phyloP scores from a whole-genome alignment of 129 eudicot genomes.

The Pulicaria dysenterica region DNA sequence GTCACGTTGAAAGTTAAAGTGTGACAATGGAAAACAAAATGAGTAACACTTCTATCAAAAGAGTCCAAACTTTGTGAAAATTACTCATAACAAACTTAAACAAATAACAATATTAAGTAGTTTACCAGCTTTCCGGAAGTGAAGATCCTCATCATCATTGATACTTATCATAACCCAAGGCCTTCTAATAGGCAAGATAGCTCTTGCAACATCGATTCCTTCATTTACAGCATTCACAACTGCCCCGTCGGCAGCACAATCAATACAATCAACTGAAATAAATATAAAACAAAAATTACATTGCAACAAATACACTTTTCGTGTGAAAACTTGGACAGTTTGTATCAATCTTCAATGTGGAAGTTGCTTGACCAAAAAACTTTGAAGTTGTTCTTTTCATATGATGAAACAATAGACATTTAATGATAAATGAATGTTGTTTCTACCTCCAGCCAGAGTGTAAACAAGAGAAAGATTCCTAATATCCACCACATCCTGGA shows the following conservation, averaged over 20 bases:
- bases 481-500: constrained; percentile 78
- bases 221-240: constrained; percentile 90
- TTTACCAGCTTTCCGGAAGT: constrained; percentile 96
- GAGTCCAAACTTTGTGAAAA: not conserved
- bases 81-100: not conserved
- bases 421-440: not conserved
- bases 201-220: constrained; percentile 77
- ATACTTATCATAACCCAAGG: constrained; percentile 99
- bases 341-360: not conserved
- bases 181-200: constrained; percentile 65
- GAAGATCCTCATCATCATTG: constrained; percentile 94
- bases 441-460: constrained; percentile 86
- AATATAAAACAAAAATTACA: not conserved
- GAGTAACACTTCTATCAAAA: not conserved
- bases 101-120: not conserved
- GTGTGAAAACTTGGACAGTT: not conserved
- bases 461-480: constrained; percentile 90
- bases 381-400: not conserved
- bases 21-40: not conserved
- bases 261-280: constrained; percentile 84
- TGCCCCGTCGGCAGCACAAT: constrained; percentile 97
- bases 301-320: not conserved
- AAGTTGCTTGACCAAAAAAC: not conserved
- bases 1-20: not conserved
- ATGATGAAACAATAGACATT: not conserved